A percentile compares a stretch with the other conserved stretches of the same genome.
Conservation (phyloP, 345 rosid genomes). For the Chamaenerion angustifolium region DNA sequence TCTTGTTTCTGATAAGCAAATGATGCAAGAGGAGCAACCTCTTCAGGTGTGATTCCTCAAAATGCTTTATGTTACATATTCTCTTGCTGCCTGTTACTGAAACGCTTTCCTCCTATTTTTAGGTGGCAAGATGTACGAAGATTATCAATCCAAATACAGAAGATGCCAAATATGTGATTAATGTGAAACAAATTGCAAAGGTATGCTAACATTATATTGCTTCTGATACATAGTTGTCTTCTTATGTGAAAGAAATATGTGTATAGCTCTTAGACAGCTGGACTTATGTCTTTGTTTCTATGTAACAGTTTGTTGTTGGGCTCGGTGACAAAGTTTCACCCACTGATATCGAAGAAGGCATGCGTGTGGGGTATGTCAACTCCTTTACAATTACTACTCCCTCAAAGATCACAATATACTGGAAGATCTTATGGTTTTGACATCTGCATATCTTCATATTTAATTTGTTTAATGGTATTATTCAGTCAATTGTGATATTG, state of each 20-base stretch:
- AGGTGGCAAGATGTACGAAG: conserved; percentile 98
- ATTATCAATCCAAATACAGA: conserved; percentile 91
- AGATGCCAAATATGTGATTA: conserved; percentile 89
- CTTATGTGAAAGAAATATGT: no score
- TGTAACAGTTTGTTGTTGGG: conserved; percentile 81
- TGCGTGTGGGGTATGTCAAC: conserved; percentile 80
- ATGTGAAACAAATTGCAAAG: conserved; percentile 97
- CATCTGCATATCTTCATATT: no score
- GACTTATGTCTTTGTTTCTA: no score
- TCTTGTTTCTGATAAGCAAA: conserved; percentile 95
- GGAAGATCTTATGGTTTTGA: no score
- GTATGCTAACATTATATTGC: conserved; percentile 14
- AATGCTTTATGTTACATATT: background rate
- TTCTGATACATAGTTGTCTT: no score
- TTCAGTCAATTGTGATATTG: no score
- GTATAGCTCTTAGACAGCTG: no score
- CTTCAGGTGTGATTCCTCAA: conserved; percentile 30
- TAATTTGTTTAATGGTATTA: no score
- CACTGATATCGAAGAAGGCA: conserved; percentile 96
- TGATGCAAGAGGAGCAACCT: conserved; percentile 99
- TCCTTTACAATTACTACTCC: background rate
- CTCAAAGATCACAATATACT: background rate
- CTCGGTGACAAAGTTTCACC: conserved; percentile 97
- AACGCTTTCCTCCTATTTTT: background rate
- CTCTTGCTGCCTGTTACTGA: background rate